Base-by-base conservation (phyloP, 1,139 yeast species). In the Entelexis sorbosivorans region DNA sequence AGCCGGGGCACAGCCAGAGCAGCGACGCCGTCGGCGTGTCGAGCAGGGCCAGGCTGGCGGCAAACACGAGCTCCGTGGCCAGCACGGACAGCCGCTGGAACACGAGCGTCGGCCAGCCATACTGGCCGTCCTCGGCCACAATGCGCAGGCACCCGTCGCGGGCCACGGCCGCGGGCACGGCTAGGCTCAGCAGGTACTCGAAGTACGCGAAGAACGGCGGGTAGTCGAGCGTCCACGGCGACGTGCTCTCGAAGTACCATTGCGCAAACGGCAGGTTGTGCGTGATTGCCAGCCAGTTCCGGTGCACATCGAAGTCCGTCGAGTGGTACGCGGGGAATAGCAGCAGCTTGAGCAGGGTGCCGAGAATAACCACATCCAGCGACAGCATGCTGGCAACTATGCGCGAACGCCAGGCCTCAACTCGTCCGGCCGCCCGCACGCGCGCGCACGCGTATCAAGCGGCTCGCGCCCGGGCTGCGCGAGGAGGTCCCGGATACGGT, bases 121-220 rank as follows among this genome's bases (percentile, higher is more conserved):
- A 86, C 13, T 66, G 57, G 6, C 95, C 95, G 47, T 70, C 72
- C 44, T 71, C 76, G 3, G 61, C 57, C 0, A 79, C 81, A 49
- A 91, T 74, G 51, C 78, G 83, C 48, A 91, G 71, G 61, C 94
- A 84, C 0, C 95, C 95, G 65, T 91, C 96, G 0, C 71, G 65
- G 4, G 55, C 56, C 1, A 85, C 94, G 1, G 66, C 46, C 1
- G 62, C 54, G 0, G 96, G 96, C 1, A 85, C 89, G 52, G 84
- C 73, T 49, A 74, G 80, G 0, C 95, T 75, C 51, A 91, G 65
- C 1, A 73, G 39, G 83, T 89, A 87, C 65, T 91, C 98, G 61
- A 91, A 89, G 65, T 87, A 88, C 0, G 98, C 98, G 66, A 91
- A 91, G 63, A 88, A 86, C 0, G 99, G 99, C 6, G 99, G 98